A percentile compares a stretch with the other conserved stretches of the same genome.
These are phyloP conservation scores for Saccharomycopsis crataegensis DNA, from an alignment of 1,139 yeast species.

Conservation along the genomic window DNA sequence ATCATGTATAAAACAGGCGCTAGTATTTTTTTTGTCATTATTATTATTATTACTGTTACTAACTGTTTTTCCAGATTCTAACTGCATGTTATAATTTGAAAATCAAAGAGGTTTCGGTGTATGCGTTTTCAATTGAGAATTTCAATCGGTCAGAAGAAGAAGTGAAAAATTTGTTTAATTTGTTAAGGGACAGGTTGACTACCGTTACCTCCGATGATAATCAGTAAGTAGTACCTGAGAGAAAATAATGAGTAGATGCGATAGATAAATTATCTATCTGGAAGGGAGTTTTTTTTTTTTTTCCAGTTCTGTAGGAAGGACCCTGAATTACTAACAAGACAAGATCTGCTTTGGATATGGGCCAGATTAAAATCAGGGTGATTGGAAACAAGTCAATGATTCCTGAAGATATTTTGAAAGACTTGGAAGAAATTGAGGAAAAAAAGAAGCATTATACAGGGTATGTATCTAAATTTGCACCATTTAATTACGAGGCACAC, in stretches of 20 bases:
- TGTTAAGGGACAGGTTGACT: constrained; percentile 60
- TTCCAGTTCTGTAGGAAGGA: no score
- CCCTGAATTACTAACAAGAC: no score
- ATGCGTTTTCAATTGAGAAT: constrained; percentile 93
- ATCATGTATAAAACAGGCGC: not conserved
- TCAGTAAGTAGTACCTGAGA: constrained; percentile 7
- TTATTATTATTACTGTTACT: not conserved
- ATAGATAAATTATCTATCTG: no score
- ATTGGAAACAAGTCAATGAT: constrained; percentile 65
- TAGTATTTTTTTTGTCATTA: not conserved
- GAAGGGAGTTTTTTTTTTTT: no score
- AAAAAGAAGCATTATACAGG: constrained; percentile 47
- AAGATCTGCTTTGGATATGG: not conserved
- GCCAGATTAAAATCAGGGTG: constrained; percentile 56
- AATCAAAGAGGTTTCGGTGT: constrained; percentile 74
- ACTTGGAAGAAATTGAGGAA: constrained; percentile 54
- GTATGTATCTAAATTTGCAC: constrained; percentile 1
- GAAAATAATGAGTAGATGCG: not conserved
- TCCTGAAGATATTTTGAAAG: constrained; percentile 57
- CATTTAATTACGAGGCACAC: not conserved
- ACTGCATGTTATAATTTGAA: constrained; percentile 69
- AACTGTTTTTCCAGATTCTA: constrained; percentile 31
- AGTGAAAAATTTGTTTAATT: constrained; percentile 72
- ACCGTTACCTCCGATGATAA: constrained; percentile 20
- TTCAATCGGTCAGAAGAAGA: constrained; percentile 77